Evolutionary conservation across 176 grass and related monocot species (phyloP), one percentile per base, ranked within the genome.

Genomic region (maize (Zea mays)): DNA sequence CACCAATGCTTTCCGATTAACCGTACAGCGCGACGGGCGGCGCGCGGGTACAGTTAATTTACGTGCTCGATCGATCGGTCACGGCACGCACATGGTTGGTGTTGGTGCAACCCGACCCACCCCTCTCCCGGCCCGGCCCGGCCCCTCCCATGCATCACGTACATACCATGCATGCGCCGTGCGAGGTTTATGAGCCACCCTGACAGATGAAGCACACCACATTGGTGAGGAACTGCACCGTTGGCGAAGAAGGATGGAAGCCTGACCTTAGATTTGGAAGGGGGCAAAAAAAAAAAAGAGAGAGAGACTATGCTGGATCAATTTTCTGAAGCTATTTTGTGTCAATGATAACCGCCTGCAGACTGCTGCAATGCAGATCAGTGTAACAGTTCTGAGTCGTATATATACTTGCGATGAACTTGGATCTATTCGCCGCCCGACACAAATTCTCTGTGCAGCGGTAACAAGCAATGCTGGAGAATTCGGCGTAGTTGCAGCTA

Each of bases 171-270:
- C 62, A 63, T 75, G 80, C 69, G 8, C 81, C 71, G 62, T 88
- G 81, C 69, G 21, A 69, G 65, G 62, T 62, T 88, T 75, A 75
- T 74, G 69, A 84, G 55, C 69, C 75, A 79, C 62, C 81, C 38
- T 56, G 55, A 79, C 75, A 74, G 86, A 83, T 83, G 75, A 79
- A 88, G 81, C 86, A 79, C 86, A 88, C 70, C 62, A 84, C 81
- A 79, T 79, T 14, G 52, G 54, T 84, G 62, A 83, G 34, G 69
- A 62, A 68, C 46, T 42, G 40, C 11, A 47, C 72, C 78, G 72
- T 37, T 50, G 34, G 63, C 14, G n/a, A 27, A 27, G 27, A 27
- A 27, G 27, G 27, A 27, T 27, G 27, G 27, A 27, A 27, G 27
- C 27, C 27, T 27, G 0, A 27, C 27, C 27, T 27, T 27, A 27